These are phyloP conservation scores for Alternaria triticina DNA, from an alignment of 2,329 filamentous ascomycete genomes.

Conservation along the genomic window DNA sequence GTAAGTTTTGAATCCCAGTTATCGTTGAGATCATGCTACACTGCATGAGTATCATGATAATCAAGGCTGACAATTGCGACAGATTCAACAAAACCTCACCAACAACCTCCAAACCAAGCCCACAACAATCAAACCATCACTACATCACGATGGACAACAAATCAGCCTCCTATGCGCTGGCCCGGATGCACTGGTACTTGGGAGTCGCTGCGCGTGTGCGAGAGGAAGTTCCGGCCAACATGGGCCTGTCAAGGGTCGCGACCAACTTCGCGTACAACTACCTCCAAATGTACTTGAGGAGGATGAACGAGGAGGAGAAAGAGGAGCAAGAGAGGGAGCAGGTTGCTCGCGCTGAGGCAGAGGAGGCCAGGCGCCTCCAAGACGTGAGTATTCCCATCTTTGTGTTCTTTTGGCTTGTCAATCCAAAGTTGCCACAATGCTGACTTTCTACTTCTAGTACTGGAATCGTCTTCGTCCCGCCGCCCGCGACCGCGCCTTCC, in stretches of 20 bases:
- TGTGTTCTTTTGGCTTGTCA: not conserved
- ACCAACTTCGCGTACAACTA: not conserved
- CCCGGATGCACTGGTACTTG: not conserved
- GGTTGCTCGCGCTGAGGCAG: not conserved
- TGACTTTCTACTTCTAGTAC: not conserved
- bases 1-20: not conserved
- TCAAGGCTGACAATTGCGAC: not conserved
- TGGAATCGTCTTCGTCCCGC: not conserved
- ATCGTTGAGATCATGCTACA: not conserved
- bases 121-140: not conserved
- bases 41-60: not conserved
- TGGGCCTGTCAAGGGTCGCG: not conserved
- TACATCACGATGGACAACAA: not conserved
- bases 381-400: not conserved
- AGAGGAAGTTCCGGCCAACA: not conserved
- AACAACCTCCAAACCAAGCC: not conserved
- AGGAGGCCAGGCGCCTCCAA: not conserved
- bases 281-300: not conserved
- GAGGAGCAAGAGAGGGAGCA: not conserved
- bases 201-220: not conserved
- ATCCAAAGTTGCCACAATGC: not conserved
- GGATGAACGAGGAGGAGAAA: not conserved
- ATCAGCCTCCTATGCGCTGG: not conserved
- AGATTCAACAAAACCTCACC: not conserved
- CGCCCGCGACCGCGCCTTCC: not conserved